Percentiles rank a stretch among this genome's conserved stretches.
Evolutionary conservation across 2,329 filamentous ascomycete species (phyloP).

Genomic region (Verticillium tricorpus): DNA sequence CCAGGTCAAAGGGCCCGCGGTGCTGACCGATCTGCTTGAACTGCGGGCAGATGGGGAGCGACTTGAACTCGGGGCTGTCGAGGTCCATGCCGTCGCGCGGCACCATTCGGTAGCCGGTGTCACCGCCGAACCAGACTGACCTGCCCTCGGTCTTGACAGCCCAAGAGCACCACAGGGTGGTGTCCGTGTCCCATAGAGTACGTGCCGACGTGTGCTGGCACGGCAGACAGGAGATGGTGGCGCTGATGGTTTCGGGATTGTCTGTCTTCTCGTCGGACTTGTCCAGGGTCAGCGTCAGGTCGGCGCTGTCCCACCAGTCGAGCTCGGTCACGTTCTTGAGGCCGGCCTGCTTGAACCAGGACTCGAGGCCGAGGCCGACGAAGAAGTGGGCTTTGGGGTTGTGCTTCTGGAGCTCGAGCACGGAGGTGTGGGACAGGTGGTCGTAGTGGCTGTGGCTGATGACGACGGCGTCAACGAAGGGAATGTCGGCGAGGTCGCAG

Average conservation of each 20-base stretch:
- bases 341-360: constrained; percentile 72
- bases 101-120: constrained; percentile 85
- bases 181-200: constrained; percentile 61
- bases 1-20: constrained; percentile 84
- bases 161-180: constrained; percentile 88
- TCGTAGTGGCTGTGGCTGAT: constrained; percentile 94
- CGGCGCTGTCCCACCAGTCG: constrained; percentile 90
- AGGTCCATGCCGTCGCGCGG: constrained; percentile 63
- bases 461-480: constrained; percentile 68
- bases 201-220: constrained; percentile 79
- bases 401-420: constrained; percentile 63
- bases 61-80: constrained; percentile 61
- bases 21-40: constrained; percentile 78
- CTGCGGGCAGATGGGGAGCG: constrained; percentile 72
- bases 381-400: constrained; percentile 85
- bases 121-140: constrained; percentile 84
- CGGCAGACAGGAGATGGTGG: constrained; percentile 72
- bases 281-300: constrained; percentile 57
- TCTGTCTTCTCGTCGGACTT: constrained; percentile 16
- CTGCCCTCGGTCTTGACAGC: constrained; percentile 67
- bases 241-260: constrained; percentile 52
- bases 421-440: constrained; percentile 74
- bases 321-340: constrained; percentile 78
- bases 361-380: constrained; percentile 75
- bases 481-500: constrained; percentile 74